Evolutionary conservation across 2,329 filamentous ascomycete genomes (phyloP), one percentile per base, ranked within the genome.

Genomic region (Domatiomyces catenatus): DNA sequence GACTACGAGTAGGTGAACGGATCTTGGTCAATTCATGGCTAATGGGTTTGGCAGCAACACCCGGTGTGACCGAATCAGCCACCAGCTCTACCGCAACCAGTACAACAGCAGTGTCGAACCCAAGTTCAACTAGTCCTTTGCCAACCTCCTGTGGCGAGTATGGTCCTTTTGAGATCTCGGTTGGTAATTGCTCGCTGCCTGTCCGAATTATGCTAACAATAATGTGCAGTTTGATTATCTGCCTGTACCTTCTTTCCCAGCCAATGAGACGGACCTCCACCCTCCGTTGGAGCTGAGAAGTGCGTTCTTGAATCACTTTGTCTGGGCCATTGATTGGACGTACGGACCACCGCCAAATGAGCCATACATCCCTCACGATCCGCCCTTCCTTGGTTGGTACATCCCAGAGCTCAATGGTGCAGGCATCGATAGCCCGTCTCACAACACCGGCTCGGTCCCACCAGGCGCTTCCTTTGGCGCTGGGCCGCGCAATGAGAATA

Each of bases 271-370:
- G n/a, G 26, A 50, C 5, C 56, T 46, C 66, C 69, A 8, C 67
- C 69, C 44, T 64, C 75, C 51, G 67, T 64, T 55, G 70, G 68
- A 50, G 72, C 72, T 39, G 32, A 39, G 32, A 39, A 15, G 32
- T 39, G 8, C 3, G 2, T 39, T 39, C 1, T 75, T 74, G 55
- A 68, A 72, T 50, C 72, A 75, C 57, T 66, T 76, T 46, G 69
- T 68, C 59, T 76, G 73, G 61, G 70, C 71, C 43, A 66, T 70
- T 50, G 73, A 73, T 19, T 76, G 69, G 60, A 67, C 69, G 2
- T 73, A 75, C 56, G 67, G 70, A 28, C 69, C 71, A 3, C 66
- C 67, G 42, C 66, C 67, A 42, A 65, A 62, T 50, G 65, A 69
- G 52, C 70, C 70, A 7, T 74, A 69, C 53, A 58, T 63, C 10